Evolutionary conservation across 306 rosid species (phyloP), one percentile per base, ranked within the genome.

Genomic region (Cicer arietinum): DNA sequence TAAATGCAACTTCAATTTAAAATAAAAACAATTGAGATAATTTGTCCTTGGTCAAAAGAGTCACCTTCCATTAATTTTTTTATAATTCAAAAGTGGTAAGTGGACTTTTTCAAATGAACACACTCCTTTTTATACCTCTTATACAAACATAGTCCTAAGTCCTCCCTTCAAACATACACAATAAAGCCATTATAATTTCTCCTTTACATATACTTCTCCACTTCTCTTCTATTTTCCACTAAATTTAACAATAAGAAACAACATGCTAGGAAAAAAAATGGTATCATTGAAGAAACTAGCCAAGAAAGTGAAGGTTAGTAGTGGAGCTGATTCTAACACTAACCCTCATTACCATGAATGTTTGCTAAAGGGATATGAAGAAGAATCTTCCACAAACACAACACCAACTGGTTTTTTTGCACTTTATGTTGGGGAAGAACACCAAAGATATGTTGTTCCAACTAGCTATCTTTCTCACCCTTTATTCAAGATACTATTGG

Each of bases 401-500:
- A 89, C 94, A 3, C 98, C 93, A 42, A 88, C 82, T 2, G 98
- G 98, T 43, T 94, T 67, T 67, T 79, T 94, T 25, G 96, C 92
- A 2, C 50, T 91, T 42, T 94, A 94, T 63, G 89, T 94, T 0
- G 98, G 98, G 13, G 91, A 92, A 7, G 96, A 94, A 57, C 81
- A 77, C 8, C 88, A 72, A 12, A 83, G 97, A 46, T 84, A 81
- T 71, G 92, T 91, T 71, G 93, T 94, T 40, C 94, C 89, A 4
- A 94, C 92, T 6, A 80, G 88, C 79, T 91, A 77, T 77, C 97
- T 94, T 45, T 77, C 88, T 50, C 98, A 91, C 58, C 98, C 98
- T 1, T 86, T 94, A 16, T 90, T 94, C 88, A 94, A 89, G 93
- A 94, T 91, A 75, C 45, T 91, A 77, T n/a, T 91, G 46, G 91